Evolutionary conservation across 257 asterid species (phyloP).

Genomic region (Voacanga thouarsii): DNA sequence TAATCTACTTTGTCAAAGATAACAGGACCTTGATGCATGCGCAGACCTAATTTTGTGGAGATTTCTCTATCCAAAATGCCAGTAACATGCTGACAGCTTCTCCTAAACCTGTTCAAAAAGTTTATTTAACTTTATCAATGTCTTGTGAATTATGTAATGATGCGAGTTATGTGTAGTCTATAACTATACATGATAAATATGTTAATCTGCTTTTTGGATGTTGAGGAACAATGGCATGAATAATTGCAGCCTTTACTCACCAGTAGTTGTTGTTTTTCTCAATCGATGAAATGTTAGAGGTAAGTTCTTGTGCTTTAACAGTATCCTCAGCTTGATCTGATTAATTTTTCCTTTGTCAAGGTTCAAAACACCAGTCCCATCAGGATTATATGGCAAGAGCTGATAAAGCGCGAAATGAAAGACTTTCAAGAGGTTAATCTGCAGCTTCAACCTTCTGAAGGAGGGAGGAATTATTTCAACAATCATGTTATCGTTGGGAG

Average conservation of each 20-base stretch:
- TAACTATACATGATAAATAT: background rate
- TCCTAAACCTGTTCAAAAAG: background rate
- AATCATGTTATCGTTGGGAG: background rate
- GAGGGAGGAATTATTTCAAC: conserved; percentile 15
- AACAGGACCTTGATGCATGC: background rate
- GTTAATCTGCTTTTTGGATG: background rate
- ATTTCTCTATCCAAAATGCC: background rate
- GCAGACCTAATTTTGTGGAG: background rate
- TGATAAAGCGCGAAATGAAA: conserved; percentile 63
- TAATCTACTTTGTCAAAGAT: background rate
- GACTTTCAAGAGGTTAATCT: conserved; percentile 62
- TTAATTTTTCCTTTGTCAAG: conserved; percentile 24
- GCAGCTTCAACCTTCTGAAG: conserved; percentile 15
- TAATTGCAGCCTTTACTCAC: background rate
- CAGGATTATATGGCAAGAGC: conserved; percentile 90
- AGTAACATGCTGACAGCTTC: background rate
- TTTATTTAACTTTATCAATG: too few species aligned
- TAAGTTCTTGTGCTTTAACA: background rate
- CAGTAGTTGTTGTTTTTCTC: background rate
- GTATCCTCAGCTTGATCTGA: background rate
- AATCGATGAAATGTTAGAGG: background rate
- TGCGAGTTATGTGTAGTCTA: too few species aligned
- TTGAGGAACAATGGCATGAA: background rate
- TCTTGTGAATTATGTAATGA: background rate
- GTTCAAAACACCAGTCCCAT: conserved; percentile 77